Conservation (phyloP, 805 yeast genomes). For the Maudiozyma saulgeensis region DNA sequence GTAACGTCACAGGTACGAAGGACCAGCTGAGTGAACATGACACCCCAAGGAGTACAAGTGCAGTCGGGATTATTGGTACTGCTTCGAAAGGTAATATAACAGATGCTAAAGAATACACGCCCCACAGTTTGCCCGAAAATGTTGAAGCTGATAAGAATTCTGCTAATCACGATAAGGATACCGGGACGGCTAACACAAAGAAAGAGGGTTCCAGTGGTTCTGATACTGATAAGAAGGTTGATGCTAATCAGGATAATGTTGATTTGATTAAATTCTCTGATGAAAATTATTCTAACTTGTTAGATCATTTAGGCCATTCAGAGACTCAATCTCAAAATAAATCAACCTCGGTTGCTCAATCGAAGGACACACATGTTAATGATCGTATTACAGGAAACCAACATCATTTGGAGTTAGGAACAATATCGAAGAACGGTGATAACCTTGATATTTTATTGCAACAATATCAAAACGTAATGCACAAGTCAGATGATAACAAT, state of each 20-base stretch:
- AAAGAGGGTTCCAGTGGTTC: background rate
- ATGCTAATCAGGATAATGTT: background rate
- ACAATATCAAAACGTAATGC: conserved; percentile 23
- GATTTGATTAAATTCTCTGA: conserved; percentile 20
- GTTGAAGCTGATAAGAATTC: too few species aligned
- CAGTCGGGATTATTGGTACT: background rate
- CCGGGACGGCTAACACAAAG: background rate
- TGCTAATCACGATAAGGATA: too few species aligned
- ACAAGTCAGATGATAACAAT: conserved; percentile 6
- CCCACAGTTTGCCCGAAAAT: too few species aligned
- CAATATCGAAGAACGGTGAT: conserved; percentile 9
- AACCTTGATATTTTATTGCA: conserved; percentile 22
- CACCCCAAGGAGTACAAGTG: background rate
- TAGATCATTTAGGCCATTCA: conserved; percentile 13
- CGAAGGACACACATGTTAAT: background rate
- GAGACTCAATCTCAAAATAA: background rate
- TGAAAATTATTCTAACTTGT: conserved; percentile 16
- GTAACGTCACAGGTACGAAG: background rate
- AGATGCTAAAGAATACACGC: too few species aligned
- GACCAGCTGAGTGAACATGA: background rate
- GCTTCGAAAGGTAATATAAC: too few species aligned
- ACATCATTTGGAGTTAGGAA: too few species aligned
- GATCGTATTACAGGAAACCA: background rate
- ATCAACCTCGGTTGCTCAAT: too few species aligned
- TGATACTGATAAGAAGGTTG: background rate